Percentiles rank a stretch among this genome's conserved stretches.
phyloP scores from a whole-genome alignment of 768 basidiomycete genomes.

The Rhodotorula sphaerocarpa region DNA sequence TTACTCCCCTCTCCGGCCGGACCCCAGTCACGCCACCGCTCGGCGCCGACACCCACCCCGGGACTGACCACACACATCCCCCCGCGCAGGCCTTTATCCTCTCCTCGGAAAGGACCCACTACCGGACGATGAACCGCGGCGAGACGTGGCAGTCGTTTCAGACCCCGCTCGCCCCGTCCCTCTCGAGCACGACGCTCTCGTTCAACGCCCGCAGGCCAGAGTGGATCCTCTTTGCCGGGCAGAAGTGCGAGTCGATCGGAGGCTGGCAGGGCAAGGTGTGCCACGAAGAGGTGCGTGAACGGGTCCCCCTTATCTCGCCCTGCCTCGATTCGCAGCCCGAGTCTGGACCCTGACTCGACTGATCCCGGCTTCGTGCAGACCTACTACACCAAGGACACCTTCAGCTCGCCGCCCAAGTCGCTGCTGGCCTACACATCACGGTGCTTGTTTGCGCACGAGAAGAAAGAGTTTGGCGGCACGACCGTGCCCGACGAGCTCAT shows the following conservation, averaged over 20 bases:
- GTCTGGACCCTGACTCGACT: not conserved
- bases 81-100: constrained; percentile 70
- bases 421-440: constrained; percentile 64
- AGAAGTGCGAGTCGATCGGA: constrained; percentile 52
- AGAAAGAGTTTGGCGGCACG: constrained; percentile 58
- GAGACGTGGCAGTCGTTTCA: constrained; percentile 76
- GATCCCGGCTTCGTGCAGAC: constrained; percentile 57
- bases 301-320: not conserved
- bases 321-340: not conserved
- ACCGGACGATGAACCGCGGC: constrained; percentile 78
- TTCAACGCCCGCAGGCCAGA: constrained; percentile 75
- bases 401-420: constrained; percentile 53
- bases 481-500: constrained; percentile 65
- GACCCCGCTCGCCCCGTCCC: constrained; percentile 56
- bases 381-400: constrained; percentile 78
- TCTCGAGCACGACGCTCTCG: constrained; percentile 59
- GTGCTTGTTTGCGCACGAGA: constrained; percentile 86
- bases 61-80: not conserved
- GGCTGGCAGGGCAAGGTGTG: constrained; percentile 54
- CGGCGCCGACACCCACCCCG: too few species aligned
- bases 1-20: not conserved
- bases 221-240: constrained; percentile 71
- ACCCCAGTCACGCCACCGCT: too few species aligned
- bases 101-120: constrained; percentile 66
- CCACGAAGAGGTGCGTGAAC: constrained; percentile 59